A percentile compares a stretch with the other conserved stretches of the same genome.
These are phyloP conservation scores for Akebia trifoliata DNA, from an alignment of 164 flowering plant genomes.

Conservation along the genomic window DNA sequence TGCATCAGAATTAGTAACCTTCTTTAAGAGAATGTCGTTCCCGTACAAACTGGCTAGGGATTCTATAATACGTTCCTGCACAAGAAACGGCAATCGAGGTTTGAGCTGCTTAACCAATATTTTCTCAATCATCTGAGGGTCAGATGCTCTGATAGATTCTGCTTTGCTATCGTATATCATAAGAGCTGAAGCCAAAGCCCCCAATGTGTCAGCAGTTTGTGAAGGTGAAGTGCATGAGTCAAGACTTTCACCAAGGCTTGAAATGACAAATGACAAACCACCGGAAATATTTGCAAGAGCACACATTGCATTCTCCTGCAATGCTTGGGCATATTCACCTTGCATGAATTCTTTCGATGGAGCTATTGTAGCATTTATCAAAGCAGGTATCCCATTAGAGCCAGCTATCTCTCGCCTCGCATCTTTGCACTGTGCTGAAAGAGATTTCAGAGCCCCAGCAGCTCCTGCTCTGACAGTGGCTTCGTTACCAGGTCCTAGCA, in stretches of 20 bases:
- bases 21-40: conserved; percentile 56
- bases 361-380: conserved; percentile 99
- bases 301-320: conserved; percentile 99
- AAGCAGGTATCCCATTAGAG: conserved; percentile 80
- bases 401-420: conserved; percentile 79
- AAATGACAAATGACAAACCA: conserved; percentile 90
- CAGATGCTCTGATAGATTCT: conserved; percentile 74
- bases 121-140: conserved; percentile 73
- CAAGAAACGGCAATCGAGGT: conserved; percentile 69
- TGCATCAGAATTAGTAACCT: conserved; percentile 75
- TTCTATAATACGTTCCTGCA: conserved; percentile 94
- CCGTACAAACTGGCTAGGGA: conserved; percentile 98
- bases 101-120: conserved; percentile 73
- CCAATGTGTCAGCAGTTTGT: conserved; percentile 91
- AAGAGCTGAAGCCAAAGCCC: conserved; percentile 97
- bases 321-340: conserved; percentile 94
- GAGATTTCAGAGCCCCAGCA: conserved; percentile 92
- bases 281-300: conserved; percentile 98
- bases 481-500: conserved; percentile 37
- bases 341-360: conserved; percentile 99
- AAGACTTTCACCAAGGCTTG: conserved; percentile 98
- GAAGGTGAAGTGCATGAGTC: conserved; percentile 86
- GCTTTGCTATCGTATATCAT: conserved; percentile 95
- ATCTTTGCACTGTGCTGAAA: conserved; percentile 88
- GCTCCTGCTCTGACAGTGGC: conserved; percentile 95